Percentiles rank a stretch among this genome's conserved stretches.
These are phyloP conservation scores for Corynespora cassiicola DNA, from an alignment of 2,329 filamentous ascomycete genomes.

Conservation along the genomic window DNA sequence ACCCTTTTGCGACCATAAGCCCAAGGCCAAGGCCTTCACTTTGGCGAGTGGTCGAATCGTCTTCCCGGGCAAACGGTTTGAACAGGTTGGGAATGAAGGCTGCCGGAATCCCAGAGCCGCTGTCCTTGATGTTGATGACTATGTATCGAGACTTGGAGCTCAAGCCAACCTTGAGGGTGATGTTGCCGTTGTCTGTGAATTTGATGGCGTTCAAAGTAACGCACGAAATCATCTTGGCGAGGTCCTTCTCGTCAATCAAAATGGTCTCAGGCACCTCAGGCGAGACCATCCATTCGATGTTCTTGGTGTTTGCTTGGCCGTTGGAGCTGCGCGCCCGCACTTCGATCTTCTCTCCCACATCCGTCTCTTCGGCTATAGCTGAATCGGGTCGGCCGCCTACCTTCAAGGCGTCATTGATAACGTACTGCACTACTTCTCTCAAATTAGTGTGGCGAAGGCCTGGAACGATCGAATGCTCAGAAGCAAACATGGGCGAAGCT, in stretches of 20 bases:
- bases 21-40: slow-evolving; percentile 74
- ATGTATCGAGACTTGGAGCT: slow-evolving; percentile 61
- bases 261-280: slow-evolving; percentile 60
- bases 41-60: slow-evolving; percentile 70
- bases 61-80: slow-evolving; percentile 73
- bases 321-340: slow-evolving; percentile 52
- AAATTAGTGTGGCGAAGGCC: slow-evolving; percentile 56
- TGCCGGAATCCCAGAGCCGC: slow-evolving; percentile 71
- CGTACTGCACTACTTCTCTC: slow-evolving; percentile 57
- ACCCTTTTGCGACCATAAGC: slow-evolving; percentile 74
- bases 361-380: slow-evolving; percentile 54
- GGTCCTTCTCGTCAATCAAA: slow-evolving; percentile 67
- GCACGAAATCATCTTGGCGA: slow-evolving; percentile 69
- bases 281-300: slow-evolving; percentile 59
- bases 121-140: slow-evolving; percentile 68
- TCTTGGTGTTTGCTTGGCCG: slow-evolving; percentile 53
- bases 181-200: slow-evolving; percentile 70
- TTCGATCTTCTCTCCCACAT: slow-evolving; percentile 57
- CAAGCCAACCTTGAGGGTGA: slow-evolving; percentile 62
- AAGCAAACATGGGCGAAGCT: slow-evolving; percentile 38
- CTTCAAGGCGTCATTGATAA: slow-evolving; percentile 60
- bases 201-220: slow-evolving; percentile 73
- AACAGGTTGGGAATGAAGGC: slow-evolving; percentile 72
- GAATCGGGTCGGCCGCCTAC: slow-evolving; percentile 60
- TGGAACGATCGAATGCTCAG: slow-evolving; percentile 51